These are phyloP conservation scores for Dacryopinax primogenitus DNA, from an alignment of 768 basidiomycete species.

Conservation along the genomic window DNA sequence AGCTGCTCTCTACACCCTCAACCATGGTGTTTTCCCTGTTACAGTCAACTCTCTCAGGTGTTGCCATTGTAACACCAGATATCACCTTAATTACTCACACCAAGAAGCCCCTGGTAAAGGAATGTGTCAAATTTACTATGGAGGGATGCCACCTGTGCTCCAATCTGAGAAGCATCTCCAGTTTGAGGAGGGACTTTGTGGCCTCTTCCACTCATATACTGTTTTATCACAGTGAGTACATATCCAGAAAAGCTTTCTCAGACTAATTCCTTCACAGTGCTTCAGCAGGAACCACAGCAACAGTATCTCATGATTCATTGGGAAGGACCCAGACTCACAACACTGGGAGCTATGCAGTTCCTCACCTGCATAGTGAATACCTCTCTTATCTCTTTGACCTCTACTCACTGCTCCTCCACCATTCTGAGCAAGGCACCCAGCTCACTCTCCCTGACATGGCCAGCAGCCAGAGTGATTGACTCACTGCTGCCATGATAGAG, in stretches of 20 bases:
- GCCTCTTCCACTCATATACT: neutral
- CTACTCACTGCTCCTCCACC: conserved; percentile 20
- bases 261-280: conserved; percentile 17
- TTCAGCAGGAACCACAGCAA: conserved; percentile 25
- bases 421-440: conserved; percentile 7
- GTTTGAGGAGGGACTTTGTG: neutral
- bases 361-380: conserved; percentile 18
- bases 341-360: conserved; percentile 10
- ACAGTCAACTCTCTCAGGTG: neutral
- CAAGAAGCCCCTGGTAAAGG: neutral
- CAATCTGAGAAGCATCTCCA: neutral
- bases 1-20: neutral
- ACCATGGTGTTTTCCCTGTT: neutral
- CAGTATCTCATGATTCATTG: conserved; percentile 22
- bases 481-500: conserved; percentile 18
- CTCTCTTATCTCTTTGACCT: conserved; percentile 24
- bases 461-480: conserved; percentile 17
- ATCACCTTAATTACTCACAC: neutral
- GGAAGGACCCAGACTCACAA: neutral
- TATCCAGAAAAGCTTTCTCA: neutral
- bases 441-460: conserved; percentile 20
- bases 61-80: neutral
- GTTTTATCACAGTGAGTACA: neutral
- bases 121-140: neutral
- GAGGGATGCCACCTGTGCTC: neutral